Base-by-base conservation (phyloP, 1,284 basidiomycete species). In the Boletus subluridellus region DNA sequence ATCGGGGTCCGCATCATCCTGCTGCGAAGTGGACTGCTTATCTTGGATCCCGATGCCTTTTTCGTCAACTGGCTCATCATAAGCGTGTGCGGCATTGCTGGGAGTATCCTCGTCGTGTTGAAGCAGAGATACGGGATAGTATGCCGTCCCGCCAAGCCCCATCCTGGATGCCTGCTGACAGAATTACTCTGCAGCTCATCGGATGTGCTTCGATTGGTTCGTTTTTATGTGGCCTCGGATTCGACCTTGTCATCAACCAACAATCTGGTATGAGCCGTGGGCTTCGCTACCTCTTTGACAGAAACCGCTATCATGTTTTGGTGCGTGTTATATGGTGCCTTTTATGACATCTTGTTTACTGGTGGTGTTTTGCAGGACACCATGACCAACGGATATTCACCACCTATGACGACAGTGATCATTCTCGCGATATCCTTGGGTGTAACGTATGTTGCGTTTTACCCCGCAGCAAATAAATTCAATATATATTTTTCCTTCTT, bases 211-310 rank as follows among this genome's bases (percentile, higher is more conserved):
- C 84, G 3, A 73, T 77, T 21, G 86, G 86, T 35, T 81, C 85
- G 11, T 88, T 88, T 68, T 70, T 88, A 32, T 70, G 75, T 12
- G 77, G 67, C 35, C 76, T 88, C 4, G 85, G 79, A 21, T 64
- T 82, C 8, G 86, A 88, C 68, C 75, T 87, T 9, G 66, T 79
- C 47, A 57, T 86, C 48, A 78, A 85, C 59, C 75, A 78, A 63
- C 86, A 88, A 65, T 69, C 73, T 7, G 86, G 86, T 4, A 79
- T 86, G 77, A 84, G 85, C 63, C 74, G 78, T 24, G 86, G 86
- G 0, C 74, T 88, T 34, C 79, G 86, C 17, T 82, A 78, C 65
- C 76, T 88, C 14, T 80, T 86, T 60, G 86, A 88, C 65, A 76
- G 82, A 50, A 88, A 88, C 63, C 66, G 74, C 11, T 76, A 78